These are phyloP conservation scores for Aspergillus chevalieri DNA, from an alignment of 2,329 filamentous ascomycete genomes.

Conservation along the genomic window DNA sequence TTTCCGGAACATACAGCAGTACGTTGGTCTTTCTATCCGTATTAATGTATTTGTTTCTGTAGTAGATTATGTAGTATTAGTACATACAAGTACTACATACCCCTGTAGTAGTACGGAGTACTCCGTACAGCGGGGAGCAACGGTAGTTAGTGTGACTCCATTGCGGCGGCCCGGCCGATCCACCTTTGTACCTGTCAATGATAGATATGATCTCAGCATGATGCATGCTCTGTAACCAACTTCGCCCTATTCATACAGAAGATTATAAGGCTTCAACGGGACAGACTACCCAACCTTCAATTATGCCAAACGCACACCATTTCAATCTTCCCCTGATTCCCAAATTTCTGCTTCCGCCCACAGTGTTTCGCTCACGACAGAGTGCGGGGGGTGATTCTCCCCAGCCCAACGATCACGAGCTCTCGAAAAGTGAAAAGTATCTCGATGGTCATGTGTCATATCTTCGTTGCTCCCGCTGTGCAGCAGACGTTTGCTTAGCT, in stretches of 20 bases:
- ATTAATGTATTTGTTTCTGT: neutral
- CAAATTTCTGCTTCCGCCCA: constrained; percentile 45
- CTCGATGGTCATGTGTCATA: constrained; percentile 47
- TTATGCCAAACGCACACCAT: constrained; percentile 13
- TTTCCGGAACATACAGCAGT: too few species aligned
- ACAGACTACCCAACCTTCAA: neutral
- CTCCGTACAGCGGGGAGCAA: too few species aligned
- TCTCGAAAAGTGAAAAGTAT: constrained; percentile 23
- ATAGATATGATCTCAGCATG: neutral
- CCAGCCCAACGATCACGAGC: constrained; percentile 1
- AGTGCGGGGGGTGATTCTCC: constrained; percentile 7
- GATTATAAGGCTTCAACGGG: neutral
- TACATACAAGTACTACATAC: neutral
- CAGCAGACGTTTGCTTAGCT: constrained; percentile 53
- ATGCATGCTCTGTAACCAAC: neutral
- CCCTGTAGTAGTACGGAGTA: neutral
- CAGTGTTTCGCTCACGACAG: constrained; percentile 39
- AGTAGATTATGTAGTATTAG: neutral
- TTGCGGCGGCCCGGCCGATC: too few species aligned
- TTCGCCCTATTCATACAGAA: neutral
- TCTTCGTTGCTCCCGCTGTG: constrained; percentile 55
- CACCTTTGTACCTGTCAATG: too few species aligned
- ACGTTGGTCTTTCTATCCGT: neutral
- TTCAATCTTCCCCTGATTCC: constrained; percentile 39
- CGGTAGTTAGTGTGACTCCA: too few species aligned